Evolutionary conservation across 139 green algal species (phyloP).

Genomic region (Chlorella sorokiniana): DNA sequence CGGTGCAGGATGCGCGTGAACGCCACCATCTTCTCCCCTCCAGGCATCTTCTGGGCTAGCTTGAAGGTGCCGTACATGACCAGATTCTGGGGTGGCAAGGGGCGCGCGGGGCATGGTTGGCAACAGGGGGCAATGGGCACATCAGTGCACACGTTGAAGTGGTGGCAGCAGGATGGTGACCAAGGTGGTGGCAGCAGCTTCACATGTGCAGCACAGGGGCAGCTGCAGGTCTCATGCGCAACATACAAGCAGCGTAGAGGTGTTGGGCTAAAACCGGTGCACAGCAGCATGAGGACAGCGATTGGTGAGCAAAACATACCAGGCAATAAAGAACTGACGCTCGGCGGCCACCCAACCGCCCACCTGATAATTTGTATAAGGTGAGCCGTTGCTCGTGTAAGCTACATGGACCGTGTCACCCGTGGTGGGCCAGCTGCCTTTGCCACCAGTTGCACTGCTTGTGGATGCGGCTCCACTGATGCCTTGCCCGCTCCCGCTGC

Average conservation of each 20-base stretch:
- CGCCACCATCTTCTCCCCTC: conserved; percentile 73
- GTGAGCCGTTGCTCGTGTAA: conserved; percentile 79
- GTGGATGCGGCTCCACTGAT: neutral
- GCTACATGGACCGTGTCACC: conserved; percentile 81
- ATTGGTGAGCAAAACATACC: no score
- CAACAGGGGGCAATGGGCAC: neutral
- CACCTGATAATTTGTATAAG: conserved; percentile 59
- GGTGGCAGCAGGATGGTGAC: neutral
- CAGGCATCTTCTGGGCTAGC: conserved; percentile 67
- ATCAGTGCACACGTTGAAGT: no score
- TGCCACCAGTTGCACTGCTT: neutral
- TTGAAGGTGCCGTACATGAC: conserved; percentile 83
- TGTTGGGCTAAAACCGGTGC: no score
- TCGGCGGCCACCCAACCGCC: neutral
- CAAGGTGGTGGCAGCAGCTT: neutral
- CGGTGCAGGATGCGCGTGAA: conserved; percentile 92
- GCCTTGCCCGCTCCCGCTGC: neutral
- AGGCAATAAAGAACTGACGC: no score
- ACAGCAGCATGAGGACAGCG: no score
- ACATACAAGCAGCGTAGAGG: no score
- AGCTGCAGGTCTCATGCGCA: no score
- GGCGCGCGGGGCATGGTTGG: neutral
- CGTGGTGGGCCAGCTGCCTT: conserved; percentile 19
- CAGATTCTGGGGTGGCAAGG: conserved; percentile 11
- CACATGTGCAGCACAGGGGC: no score